Conservation (phyloP, 2,329 filamentous ascomycete genomes). For the Bretziella fagacearum region DNA sequence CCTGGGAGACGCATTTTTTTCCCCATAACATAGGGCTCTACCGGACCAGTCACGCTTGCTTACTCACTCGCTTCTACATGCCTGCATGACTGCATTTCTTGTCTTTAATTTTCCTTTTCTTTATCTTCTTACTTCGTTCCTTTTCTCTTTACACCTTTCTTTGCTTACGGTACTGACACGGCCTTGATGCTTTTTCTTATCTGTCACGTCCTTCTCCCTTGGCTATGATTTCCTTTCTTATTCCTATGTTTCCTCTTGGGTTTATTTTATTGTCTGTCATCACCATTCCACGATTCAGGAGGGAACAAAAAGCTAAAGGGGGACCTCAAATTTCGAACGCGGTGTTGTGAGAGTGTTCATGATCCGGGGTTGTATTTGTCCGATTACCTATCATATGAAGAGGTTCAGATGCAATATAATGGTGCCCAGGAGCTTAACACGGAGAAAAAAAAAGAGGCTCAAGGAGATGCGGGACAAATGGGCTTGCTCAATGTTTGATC, state of each 20-base stretch:
- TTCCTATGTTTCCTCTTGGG: neutral
- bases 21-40: too few species aligned
- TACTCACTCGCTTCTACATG: neutral
- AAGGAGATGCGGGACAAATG: neutral
- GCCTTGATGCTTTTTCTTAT: slow-evolving; percentile 4
- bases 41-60: too few species aligned
- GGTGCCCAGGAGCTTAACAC: neutral
- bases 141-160: slow-evolving; percentile 11
- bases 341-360: neutral
- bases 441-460: neutral
- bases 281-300: slow-evolving; percentile 2
- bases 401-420: too few species aligned
- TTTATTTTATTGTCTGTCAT: slow-evolving; percentile 7
- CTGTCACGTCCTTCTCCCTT: slow-evolving; percentile 1
- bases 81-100: slow-evolving; percentile 12
- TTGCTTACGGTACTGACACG: slow-evolving; percentile 11
- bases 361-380: too few species aligned
- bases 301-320: neutral
- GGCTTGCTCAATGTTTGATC: too few species aligned
- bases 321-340: neutral
- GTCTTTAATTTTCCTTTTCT: slow-evolving; percentile 4
- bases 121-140: slow-evolving; percentile 1
- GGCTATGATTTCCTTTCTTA: slow-evolving; percentile 12
- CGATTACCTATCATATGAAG: too few species aligned
- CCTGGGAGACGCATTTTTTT: too few species aligned